Evolutionary conservation across 106 monocot species (phyloP).

Genomic region (Ottelia alismoides): DNA sequence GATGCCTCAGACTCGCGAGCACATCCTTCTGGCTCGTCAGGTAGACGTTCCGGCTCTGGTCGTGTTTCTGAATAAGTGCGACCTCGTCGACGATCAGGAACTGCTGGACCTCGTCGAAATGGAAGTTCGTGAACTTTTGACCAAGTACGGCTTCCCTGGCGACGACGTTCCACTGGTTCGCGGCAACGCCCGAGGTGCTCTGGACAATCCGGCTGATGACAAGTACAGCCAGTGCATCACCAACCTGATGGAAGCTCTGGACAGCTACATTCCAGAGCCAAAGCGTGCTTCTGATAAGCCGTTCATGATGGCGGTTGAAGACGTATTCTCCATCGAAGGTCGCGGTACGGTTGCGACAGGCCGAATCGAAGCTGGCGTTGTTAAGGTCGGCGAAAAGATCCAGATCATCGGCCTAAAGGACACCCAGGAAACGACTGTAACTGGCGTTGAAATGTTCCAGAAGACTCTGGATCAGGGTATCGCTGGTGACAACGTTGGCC

Average conservation of each 20-base stretch:
- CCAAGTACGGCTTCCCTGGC: slow-evolving; percentile 79
- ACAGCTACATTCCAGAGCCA: slow-evolving; percentile 82
- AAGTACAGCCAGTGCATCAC: slow-evolving; percentile 77
- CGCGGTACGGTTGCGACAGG: slow-evolving; percentile 91
- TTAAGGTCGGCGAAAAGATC: slow-evolving; percentile 57
- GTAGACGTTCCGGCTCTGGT: slow-evolving; percentile 45
- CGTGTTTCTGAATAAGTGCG: slow-evolving; percentile 87
- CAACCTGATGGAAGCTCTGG: slow-evolving; percentile 72
- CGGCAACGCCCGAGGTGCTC: slow-evolving; percentile 81
- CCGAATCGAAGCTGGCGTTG: slow-evolving; percentile 56
- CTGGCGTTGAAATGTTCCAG: slow-evolving; percentile 58
- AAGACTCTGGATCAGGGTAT: slow-evolving; percentile 46
- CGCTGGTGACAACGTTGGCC: slow-evolving; percentile 27
- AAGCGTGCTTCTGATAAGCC: slow-evolving; percentile 82
- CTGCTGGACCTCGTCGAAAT: slow-evolving; percentile 68
- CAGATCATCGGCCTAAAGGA: slow-evolving; percentile 25
- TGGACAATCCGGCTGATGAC: slow-evolving; percentile 78
- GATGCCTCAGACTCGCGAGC: slow-evolving; percentile 76
- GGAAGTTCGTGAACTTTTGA: slow-evolving; percentile 73
- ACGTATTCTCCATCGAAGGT: slow-evolving; percentile 92
- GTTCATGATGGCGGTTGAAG: slow-evolving; percentile 86
- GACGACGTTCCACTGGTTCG: slow-evolving; percentile 82
- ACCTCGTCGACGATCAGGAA: slow-evolving; percentile 89
- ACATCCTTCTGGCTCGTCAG: slow-evolving; percentile 64
- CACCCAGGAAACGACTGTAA: slow-evolving; percentile 17